Conservation (phyloP, 1,284 basidiomycete species). For the Pascua sp. region DNA sequence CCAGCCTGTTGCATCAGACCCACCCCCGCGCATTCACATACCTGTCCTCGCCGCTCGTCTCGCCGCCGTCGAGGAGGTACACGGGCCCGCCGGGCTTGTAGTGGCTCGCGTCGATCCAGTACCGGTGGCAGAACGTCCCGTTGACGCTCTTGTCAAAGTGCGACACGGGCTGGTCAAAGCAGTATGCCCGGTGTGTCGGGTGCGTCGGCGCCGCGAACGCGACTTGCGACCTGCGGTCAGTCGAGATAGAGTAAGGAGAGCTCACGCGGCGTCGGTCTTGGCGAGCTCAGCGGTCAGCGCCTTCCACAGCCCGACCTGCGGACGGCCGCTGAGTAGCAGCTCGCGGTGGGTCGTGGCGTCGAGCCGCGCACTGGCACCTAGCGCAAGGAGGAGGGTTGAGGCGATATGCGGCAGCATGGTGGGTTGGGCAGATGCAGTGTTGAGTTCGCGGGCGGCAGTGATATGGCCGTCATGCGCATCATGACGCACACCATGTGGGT, state of each 20-base stretch:
- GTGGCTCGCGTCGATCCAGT: constrained; percentile 83
- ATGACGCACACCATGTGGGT: too few relatives aligned
- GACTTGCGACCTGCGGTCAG: constrained; percentile 2
- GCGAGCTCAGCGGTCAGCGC: constrained; percentile 30
- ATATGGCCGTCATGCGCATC: too few relatives aligned
- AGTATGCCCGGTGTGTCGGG: constrained; percentile 48
- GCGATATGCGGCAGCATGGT: constrained; percentile 5
- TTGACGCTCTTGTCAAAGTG: constrained; percentile 54
- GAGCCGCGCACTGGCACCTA: constrained; percentile 3
- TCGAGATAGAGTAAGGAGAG: too few relatives aligned
- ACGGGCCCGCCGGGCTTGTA: constrained; percentile 74
- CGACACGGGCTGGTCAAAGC: constrained; percentile 80
- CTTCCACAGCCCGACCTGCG: constrained; percentile 37
- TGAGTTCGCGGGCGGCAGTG: too few relatives aligned
- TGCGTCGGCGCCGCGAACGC: constrained; percentile 18
- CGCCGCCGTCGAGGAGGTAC: constrained; percentile 76
- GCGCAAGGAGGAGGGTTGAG: not conserved
- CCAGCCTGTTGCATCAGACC: constrained; percentile 28
- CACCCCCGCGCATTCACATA: constrained; percentile 7
- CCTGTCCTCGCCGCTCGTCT: constrained; percentile 56
- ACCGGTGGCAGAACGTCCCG: constrained; percentile 56
- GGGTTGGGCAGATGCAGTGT: not conserved
- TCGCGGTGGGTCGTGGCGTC: constrained; percentile 23
- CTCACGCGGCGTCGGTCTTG: not conserved
- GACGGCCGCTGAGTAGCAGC: constrained; percentile 33